Evolutionary conservation across 2,329 filamentous ascomycete species (phyloP).

Genomic region (Colletotrichum higginsianum): DNA sequence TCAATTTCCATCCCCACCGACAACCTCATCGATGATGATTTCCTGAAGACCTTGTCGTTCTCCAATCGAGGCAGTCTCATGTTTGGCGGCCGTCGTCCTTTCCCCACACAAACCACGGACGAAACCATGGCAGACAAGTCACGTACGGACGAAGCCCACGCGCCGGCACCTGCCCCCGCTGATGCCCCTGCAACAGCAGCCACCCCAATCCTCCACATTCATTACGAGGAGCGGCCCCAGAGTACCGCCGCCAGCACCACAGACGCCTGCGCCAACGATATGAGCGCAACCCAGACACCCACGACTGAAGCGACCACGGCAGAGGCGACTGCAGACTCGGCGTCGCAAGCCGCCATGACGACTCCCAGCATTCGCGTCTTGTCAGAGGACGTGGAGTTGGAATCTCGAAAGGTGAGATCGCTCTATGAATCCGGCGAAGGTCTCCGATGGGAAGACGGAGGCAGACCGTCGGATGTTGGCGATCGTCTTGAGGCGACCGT

Average conservation of each 20-base stretch:
- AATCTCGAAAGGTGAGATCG: slow-evolving; percentile 78
- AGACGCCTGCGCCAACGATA: slow-evolving; percentile 4
- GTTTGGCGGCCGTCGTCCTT: slow-evolving; percentile 60
- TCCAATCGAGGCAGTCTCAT: slow-evolving; percentile 76
- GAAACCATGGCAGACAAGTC: slow-evolving; percentile 27
- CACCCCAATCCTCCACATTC: slow-evolving; percentile 31
- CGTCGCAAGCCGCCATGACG: slow-evolving; percentile 40
- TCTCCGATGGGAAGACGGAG: slow-evolving; percentile 68
- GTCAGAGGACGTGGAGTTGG: slow-evolving; percentile 70
- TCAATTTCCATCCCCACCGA: slow-evolving; percentile 71
- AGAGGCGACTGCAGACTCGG: slow-evolving; percentile 42
- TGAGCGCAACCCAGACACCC: slow-evolving; percentile 5
- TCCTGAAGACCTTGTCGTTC: slow-evolving; percentile 70
- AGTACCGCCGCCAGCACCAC: slow-evolving; percentile 22
- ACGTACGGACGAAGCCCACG: slow-evolving; percentile 20
- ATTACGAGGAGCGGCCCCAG: slow-evolving; percentile 32
- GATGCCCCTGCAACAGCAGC: slow-evolving; percentile 14
- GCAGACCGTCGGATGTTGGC: slow-evolving; percentile 60
- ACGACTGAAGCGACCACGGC: slow-evolving; percentile 21
- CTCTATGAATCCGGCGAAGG: slow-evolving; percentile 72
- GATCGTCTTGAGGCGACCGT: slow-evolving; percentile 65
- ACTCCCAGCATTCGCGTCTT: slow-evolving; percentile 67
- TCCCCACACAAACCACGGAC: slow-evolving; percentile 30
- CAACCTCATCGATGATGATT: slow-evolving; percentile 70
- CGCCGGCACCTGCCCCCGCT: slow-evolving; percentile 17